Conservation (phyloP, 2,329 filamentous ascomycete genomes). For the Trichoderma koningiopsis region DNA sequence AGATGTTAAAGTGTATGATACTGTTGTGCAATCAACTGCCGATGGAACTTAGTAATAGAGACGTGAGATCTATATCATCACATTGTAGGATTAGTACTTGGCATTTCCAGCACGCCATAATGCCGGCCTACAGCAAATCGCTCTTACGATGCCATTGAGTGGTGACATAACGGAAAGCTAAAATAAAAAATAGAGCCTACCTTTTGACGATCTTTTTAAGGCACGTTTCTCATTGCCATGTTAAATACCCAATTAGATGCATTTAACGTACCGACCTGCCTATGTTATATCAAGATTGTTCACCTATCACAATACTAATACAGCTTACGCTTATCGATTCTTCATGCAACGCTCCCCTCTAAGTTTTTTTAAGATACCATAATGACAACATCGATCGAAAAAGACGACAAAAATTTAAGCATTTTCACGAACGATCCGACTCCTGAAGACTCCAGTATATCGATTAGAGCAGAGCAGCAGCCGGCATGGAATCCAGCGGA, state of each 20-base stretch:
- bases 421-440: neutral
- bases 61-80: neutral
- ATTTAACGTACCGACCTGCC: neutral
- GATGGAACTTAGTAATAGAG: neutral
- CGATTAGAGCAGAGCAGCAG: neutral
- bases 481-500: neutral
- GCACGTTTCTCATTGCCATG: neutral
- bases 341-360: neutral
- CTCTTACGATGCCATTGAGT: neutral
- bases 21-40: neutral
- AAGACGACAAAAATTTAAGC: neutral
- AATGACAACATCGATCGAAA: too few relatives aligned
- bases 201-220: neutral
- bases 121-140: neutral
- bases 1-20: neutral
- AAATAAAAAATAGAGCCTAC: neutral
- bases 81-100: neutral
- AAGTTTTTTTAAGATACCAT: neutral
- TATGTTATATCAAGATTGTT: too few relatives aligned
- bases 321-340: neutral
- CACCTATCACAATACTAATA: neutral
- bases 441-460: neutral
- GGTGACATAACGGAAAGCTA: neutral
- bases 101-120: constrained; percentile 1
- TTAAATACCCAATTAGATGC: neutral